Percentiles rank a stretch among this genome's conserved stretches.
These are phyloP conservation scores for Cyberlindnera lachancei DNA, from an alignment of 805 yeast species.

Conservation along the genomic window DNA sequence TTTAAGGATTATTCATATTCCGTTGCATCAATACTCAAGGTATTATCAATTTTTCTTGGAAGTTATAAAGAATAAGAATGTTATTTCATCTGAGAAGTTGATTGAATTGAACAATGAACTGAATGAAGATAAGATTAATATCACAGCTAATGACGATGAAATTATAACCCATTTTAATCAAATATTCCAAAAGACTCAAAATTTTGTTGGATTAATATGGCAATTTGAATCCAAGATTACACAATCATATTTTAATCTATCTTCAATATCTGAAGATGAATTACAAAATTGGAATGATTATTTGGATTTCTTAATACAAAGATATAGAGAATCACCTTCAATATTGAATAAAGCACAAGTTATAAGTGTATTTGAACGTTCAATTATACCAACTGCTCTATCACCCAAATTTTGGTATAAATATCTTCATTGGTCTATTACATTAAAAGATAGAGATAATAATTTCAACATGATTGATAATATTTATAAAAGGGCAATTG, in stretches of 20 bases:
- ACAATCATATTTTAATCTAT: constrained; percentile 49
- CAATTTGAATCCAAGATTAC: constrained; percentile 57
- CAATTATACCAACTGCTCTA: constrained; percentile 60
- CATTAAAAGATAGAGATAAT: too few relatives aligned
- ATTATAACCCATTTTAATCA: constrained; percentile 10
- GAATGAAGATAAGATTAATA: too few relatives aligned
- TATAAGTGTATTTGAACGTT: constrained; percentile 57
- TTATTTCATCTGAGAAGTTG: constrained; percentile 8
- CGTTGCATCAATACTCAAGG: constrained; percentile 81
- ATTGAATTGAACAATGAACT: constrained; percentile 13
- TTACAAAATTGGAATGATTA: constrained; percentile 55
- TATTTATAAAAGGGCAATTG: constrained; percentile 46
- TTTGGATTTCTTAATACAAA: constrained; percentile 42
- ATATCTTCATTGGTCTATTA: constrained; percentile 48
- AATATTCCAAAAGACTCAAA: constrained; percentile 14
- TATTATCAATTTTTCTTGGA: constrained; percentile 49
- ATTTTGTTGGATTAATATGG: constrained; percentile 43
- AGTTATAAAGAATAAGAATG: constrained; percentile 22
- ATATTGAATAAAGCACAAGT: constrained; percentile 22
- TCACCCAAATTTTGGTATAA: constrained; percentile 60
- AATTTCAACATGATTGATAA: constrained; percentile 27
- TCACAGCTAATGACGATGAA: constrained; percentile 16
- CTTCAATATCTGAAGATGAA: constrained; percentile 36
- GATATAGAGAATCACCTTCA: constrained; percentile 18
- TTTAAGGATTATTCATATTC: constrained; percentile 43